These are phyloP conservation scores for Ceratonia siliqua DNA, from an alignment of 306 rosid species.

Conservation along the genomic window DNA sequence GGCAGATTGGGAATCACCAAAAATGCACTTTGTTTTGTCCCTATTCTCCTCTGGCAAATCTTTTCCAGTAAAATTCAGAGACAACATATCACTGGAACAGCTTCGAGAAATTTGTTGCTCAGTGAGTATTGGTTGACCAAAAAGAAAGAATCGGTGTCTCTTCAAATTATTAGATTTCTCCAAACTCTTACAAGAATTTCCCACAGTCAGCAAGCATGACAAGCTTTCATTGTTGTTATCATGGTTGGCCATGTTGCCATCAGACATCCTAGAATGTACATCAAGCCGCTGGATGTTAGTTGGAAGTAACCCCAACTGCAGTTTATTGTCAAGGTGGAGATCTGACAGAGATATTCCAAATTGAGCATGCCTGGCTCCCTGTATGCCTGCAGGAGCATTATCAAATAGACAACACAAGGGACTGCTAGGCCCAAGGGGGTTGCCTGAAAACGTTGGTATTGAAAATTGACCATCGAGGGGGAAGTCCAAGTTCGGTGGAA, in stretches of 20 bases:
- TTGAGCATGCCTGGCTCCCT: conserved; percentile 99
- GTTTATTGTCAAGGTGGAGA: conserved; percentile 71
- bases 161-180: conserved; percentile 71
- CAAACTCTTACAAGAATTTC: conserved; percentile 60
- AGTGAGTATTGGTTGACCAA: conserved; percentile 94
- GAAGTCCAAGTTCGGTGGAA: conserved; percentile 63
- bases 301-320: conserved; percentile 72
- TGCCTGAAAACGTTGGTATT: conserved; percentile 66
- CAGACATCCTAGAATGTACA: conserved; percentile 52
- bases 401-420: conserved; percentile 82
- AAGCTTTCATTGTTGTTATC: conserved; percentile 54
- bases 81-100: conserved; percentile 45
- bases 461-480: conserved; percentile 65
- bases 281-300: conserved; percentile 51
- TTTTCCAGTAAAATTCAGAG: conserved; percentile 39
- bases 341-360: conserved; percentile 82
- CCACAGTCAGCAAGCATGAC: conserved; percentile 71
- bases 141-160: conserved; percentile 83
- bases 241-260: conserved; percentile 42
- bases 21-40: conserved; percentile 49
- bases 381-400: conserved; percentile 97
- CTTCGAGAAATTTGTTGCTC: conserved; percentile 80
- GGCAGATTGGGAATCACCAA: conserved; percentile 47
- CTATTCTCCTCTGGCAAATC: conserved; percentile 35
- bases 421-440: conserved; percentile 78